phyloP scores from a whole-genome alignment of 2,329 filamentous ascomycete genomes.

The Arthrobotrys iridis region DNA sequence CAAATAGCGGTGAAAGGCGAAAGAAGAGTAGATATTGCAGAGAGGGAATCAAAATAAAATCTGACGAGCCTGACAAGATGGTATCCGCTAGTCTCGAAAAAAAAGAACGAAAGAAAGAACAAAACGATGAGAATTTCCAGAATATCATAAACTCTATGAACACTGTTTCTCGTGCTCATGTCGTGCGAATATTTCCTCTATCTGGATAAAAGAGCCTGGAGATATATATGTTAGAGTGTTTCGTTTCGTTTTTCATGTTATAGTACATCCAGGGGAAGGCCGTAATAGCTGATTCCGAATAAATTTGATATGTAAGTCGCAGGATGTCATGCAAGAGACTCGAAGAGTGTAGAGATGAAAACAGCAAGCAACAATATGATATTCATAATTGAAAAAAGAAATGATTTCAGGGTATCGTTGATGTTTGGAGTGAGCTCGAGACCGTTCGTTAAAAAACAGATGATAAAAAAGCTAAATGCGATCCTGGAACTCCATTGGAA shows the following conservation, averaged over 20 bases:
- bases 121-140: constrained; percentile 60
- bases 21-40: constrained; percentile 55
- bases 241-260: constrained; percentile 29
- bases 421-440: constrained; percentile 35
- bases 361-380: background rate
- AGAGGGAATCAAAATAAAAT: constrained; percentile 55
- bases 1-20: no score
- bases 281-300: constrained; percentile 4
- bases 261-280: constrained; percentile 29
- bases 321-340: constrained; percentile 29
- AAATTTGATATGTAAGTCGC: background rate
- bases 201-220: constrained; percentile 74
- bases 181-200: constrained; percentile 63
- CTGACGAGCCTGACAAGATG: constrained; percentile 53
- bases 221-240: constrained; percentile 64
- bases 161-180: constrained; percentile 64
- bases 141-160: constrained; percentile 60
- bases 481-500: constrained; percentile 50
- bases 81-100: constrained; percentile 55
- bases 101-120: constrained; percentile 56
- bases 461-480: constrained; percentile 37
- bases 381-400: constrained; percentile 29
- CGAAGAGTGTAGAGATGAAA: constrained; percentile 14
- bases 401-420: constrained; percentile 53
- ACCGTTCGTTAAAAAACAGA: constrained; percentile 37